Evolutionary conservation across 306 rosid species (phyloP), one percentile per base, ranked within the genome.

Genomic region (Chamaecrista fasciculata): DNA sequence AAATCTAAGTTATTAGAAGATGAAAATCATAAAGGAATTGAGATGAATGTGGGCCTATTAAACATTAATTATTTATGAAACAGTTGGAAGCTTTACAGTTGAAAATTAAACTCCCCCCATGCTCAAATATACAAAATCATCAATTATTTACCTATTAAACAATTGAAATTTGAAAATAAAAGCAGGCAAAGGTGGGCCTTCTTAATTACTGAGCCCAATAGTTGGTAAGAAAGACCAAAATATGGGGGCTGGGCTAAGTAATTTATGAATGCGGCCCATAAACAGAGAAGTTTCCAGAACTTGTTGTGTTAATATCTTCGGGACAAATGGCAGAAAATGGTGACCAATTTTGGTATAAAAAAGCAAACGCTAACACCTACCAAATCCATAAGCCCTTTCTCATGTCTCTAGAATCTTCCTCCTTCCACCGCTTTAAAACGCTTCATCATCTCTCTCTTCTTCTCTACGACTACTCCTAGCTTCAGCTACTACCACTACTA

Each of bases 341-440:
- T 58, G 1, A 56, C 44, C 55, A 2, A 20, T 18, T 73, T 73
- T 70, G 21, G 67, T 29, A 24, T 3, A 5, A 23, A 31, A 5
- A 23, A 6, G 3, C 14, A 0, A 2, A 7, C 53, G 16, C 11
- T 52, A 3, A 5, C 44, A 23, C 15, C 56, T 11, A 51, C 26
- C 11, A 24, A 62, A 64, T 20, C 1, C 16, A 6, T n/a, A 2
- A 0, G 16, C 18, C 10, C 5, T 12, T 18, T 14, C 21, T 6
- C 19, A 23, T 0, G 33, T 64, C 82, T 89, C 93, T 71, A 78
- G 96, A 89, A 85, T 74, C 69, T 83, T 85, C 85, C 62, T 21
- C 2, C n/a, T 62, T 62, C 64, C 69, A 44, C 61, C 58, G 40
- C 82, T 75, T 65, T 80, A 66, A 80, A 74, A 26, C n/a, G 2